Conservation (phyloP, 306 rosid species). For the Echinosophora koreensis region DNA sequence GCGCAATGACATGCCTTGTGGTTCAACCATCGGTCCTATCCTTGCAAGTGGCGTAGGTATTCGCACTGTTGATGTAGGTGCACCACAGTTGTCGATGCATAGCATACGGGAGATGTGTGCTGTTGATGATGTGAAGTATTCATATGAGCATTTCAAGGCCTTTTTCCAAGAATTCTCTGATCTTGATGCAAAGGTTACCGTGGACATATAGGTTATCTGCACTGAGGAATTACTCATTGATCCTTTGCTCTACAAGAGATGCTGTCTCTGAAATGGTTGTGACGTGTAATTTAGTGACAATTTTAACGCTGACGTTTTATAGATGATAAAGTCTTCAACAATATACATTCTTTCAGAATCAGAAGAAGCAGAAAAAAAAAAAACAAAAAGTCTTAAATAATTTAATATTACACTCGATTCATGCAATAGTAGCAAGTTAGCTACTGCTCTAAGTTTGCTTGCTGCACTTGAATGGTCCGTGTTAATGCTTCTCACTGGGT, state of each 20-base stretch:
- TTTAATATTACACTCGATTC: not conserved
- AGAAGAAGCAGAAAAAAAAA: too few relatives aligned
- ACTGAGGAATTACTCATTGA: not conserved
- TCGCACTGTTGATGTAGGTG: slow-evolving; percentile 94
- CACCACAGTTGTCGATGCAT: slow-evolving; percentile 95
- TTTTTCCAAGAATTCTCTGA: slow-evolving; percentile 69
- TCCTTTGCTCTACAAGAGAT: not conserved
- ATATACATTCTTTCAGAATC: not conserved
- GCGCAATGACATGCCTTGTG: slow-evolving; percentile 92
- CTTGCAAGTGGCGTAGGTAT: slow-evolving; percentile 94
- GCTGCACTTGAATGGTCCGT: not conserved
- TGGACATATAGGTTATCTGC: slow-evolving; percentile 59
- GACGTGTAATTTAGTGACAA: not conserved
- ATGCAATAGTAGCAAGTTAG: not conserved
- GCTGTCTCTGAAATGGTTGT: slow-evolving; percentile 7
- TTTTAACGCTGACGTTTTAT: not conserved
- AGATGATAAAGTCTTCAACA: not conserved
- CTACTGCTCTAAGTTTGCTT: not conserved
- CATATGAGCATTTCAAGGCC: slow-evolving; percentile 91
- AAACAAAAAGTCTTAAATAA: too few relatives aligned
- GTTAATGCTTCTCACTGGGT: not conserved
- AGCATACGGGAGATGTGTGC: slow-evolving; percentile 96
- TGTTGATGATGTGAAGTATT: slow-evolving; percentile 77
- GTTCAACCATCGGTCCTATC: slow-evolving; percentile 97
- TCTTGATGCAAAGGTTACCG: slow-evolving; percentile 70